These are phyloP conservation scores for Dothideomycetes sp. DNA, from an alignment of 2,329 filamentous ascomycete species.

Conservation along the genomic window DNA sequence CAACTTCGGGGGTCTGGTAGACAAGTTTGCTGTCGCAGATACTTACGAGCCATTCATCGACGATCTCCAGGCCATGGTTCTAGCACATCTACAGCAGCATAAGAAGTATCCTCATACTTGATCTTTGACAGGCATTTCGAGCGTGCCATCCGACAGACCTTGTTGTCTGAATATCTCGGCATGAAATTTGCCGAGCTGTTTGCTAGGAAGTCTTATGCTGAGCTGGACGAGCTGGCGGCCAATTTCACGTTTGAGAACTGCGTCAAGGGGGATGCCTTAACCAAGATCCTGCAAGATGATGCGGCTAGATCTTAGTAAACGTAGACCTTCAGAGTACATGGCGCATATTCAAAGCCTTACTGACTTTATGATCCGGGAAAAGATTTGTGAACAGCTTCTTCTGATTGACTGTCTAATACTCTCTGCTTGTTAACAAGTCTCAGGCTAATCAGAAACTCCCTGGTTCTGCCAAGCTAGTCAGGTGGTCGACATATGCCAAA, in stretches of 20 bases:
- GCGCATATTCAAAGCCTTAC: too few species aligned
- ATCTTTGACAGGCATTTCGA: conserved; percentile 11
- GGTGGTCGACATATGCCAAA: too few species aligned
- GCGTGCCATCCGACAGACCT: conserved; percentile 9
- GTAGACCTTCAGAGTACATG: too few species aligned
- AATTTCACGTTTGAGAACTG: conserved; percentile 47
- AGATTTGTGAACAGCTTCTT: too few species aligned
- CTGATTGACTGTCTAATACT: too few species aligned
- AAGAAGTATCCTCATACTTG: conserved; percentile 11
- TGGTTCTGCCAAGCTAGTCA: too few species aligned
- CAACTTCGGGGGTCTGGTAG: conserved; percentile 39
- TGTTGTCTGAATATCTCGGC: conserved; percentile 23
- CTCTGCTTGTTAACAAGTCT: too few species aligned
- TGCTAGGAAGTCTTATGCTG: conserved; percentile 36
- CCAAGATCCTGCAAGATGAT: conserved; percentile 38
- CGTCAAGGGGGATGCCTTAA: conserved; percentile 39
- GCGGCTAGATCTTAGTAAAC: too few species aligned
- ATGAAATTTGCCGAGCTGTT: conserved; percentile 47
- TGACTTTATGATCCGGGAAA: too few species aligned
- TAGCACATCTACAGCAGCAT: conserved; percentile 28
- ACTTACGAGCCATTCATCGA: conserved; percentile 8
- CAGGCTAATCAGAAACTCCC: too few species aligned
- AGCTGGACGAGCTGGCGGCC: conserved; percentile 43
- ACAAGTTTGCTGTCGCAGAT: conserved; percentile 7
- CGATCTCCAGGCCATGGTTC: conserved; percentile 22